Evolutionary conservation across 2,329 filamentous ascomycete genomes (phyloP).

Genomic region (Pleomassaria siparia): DNA sequence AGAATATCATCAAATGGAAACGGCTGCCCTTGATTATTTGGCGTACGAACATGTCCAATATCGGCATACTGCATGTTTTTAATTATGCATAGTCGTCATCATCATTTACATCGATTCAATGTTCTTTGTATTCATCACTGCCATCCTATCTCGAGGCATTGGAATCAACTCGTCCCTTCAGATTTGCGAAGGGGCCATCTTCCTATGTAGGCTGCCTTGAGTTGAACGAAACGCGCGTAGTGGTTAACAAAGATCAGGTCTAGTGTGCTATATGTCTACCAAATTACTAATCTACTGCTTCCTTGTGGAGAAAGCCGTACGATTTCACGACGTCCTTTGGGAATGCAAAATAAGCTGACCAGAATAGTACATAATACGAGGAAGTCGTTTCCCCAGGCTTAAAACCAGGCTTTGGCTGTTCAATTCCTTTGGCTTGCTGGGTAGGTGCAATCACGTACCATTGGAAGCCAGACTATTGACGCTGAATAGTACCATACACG

Average conservation of each 20-base stretch:
- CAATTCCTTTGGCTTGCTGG: constrained; percentile 61
- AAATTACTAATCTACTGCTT: constrained; percentile 69
- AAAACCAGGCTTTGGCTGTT: constrained; percentile 62
- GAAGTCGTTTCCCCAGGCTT: constrained; percentile 53
- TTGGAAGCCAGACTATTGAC: too few relatives aligned
- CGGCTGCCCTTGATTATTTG: constrained; percentile 23
- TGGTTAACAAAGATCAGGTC: constrained; percentile 22
- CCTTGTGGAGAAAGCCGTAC: constrained; percentile 64
- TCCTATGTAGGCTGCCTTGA: constrained; percentile 53
- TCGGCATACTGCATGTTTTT: neutral
- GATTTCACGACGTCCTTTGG: constrained; percentile 14
- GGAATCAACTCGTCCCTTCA: constrained; percentile 55
- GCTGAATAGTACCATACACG: constrained; percentile 27
- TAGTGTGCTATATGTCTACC: constrained; percentile 64
- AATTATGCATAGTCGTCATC: constrained; percentile 54
- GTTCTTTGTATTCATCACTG: constrained; percentile 60
- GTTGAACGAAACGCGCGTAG: neutral
- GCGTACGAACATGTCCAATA: constrained; percentile 9
- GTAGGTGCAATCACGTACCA: constrained; percentile 37
- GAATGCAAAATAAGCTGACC: neutral
- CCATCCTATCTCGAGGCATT: constrained; percentile 59
- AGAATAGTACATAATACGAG: constrained; percentile 60
- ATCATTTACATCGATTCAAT: constrained; percentile 63
- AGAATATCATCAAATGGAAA: constrained; percentile 24
- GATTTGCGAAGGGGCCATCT: constrained; percentile 60